Evolutionary conservation across 2,329 filamentous ascomycete species (phyloP), one percentile per base, ranked within the genome.

Genomic region (Fusarium fujikuroi): DNA sequence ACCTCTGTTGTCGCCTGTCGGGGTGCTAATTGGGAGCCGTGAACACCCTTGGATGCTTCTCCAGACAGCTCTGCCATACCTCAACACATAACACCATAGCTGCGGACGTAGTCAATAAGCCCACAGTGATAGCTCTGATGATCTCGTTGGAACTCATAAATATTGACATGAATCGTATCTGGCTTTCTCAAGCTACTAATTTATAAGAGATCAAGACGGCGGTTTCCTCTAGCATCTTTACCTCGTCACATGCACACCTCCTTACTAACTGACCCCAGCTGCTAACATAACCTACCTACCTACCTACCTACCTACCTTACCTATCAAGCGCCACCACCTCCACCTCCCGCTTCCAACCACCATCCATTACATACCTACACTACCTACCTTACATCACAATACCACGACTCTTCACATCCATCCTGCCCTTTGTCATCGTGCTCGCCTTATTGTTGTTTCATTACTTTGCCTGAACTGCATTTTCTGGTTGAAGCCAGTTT

Each of bases 401-500:
- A 60, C 64, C 59, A 67, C 65, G 36, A 64, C 73, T 59, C 54
- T 56, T 66, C 52, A 59, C 64, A 60, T 66, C 60, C 34, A 61
- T 62, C 23, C 58, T 62, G 50, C 47, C 59, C 65, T 65, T 63
- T 60, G 42, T 42, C 47, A 42, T 50, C 12, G 42, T 60, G 60
- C 59, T 40, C 47, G 53, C 39, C 54, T 60, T 42, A 25, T 36
- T 40, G 44, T 32, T 56, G 37, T 49, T 34, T 56, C 30, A 47
- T n/a, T 56, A 11, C 43, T 18, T 65, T 32, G 60, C 42, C 50
- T 60, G 54, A 76, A 77, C 62, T 61, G 47, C 54, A 57, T 40
- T 65, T 49, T 52, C 72, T 73, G 77, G 72, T 74, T 60, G 36
- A 40, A 72, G 74, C 72, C 79, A 77, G 74, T 74, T 74, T 69